A percentile compares a stretch with the other conserved stretches of the same genome.
phyloP scores from a whole-genome alignment of 2,329 filamentous ascomycete species.

The Sclerotinia sclerotiorum region DNA sequence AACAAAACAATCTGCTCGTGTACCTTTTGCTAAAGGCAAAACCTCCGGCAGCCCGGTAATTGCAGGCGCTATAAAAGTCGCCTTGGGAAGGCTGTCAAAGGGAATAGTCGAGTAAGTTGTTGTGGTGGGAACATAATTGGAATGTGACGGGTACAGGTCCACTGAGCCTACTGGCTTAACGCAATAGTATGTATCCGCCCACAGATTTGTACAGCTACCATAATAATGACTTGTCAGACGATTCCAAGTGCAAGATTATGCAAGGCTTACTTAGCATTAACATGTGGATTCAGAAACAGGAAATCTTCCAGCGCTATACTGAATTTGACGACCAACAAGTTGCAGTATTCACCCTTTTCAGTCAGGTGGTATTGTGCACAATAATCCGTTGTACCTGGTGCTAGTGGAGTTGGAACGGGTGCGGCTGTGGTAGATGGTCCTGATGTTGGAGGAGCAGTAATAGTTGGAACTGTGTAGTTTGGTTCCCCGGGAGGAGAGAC shows the following conservation, averaged over 20 bases:
- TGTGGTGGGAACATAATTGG: background rate
- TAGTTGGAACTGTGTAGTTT: background rate
- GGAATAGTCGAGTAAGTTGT: background rate
- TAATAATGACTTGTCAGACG: too few species aligned
- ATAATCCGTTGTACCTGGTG: background rate
- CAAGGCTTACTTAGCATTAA: background rate
- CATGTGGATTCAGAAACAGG: background rate
- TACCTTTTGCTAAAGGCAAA: too few species aligned
- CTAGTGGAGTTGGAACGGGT: background rate
- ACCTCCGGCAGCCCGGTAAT: too few species aligned
- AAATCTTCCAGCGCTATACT: background rate
- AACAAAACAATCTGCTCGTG: too few species aligned
- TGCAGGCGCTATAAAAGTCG: too few species aligned
- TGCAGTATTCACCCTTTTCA: background rate
- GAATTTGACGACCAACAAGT: background rate
- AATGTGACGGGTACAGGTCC: too few species aligned
- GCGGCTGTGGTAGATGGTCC: background rate
- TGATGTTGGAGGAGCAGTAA: background rate
- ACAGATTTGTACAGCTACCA: background rate
- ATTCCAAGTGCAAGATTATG: background rate
- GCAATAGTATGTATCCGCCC: background rate
- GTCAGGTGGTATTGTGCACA: background rate
- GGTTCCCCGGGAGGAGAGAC: background rate
- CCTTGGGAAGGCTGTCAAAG: background rate
- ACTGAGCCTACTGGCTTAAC: background rate